Base-by-base conservation (phyloP, 108 stramenopile species). In the Pseudonitzschia multistriata region DNA sequence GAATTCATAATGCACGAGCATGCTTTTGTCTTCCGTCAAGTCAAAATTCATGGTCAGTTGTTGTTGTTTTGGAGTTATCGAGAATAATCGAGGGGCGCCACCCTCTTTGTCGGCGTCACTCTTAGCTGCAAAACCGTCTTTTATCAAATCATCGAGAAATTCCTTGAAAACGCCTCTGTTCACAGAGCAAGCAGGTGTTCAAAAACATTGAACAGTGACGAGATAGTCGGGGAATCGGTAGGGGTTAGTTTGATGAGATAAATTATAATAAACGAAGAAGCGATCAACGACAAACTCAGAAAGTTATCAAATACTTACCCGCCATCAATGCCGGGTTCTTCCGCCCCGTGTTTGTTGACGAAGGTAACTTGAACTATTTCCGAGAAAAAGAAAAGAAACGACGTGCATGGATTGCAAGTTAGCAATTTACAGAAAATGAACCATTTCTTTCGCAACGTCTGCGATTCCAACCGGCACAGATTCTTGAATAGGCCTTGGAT, bases 251-350 rank as follows among this genome's bases (percentile, higher is more conserved):
- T 8, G 8, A 17, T 17, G 8, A 45, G 7, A 10, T 17, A 45
- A 1, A 17, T 17, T 37, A 7, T 37, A 5, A 37, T 37, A 7
- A 37, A 17, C 2, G 17, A 45, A 45, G 42, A 13, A 10, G 7
- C 42, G 42, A 45, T 6, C n/a, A n/a, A n/a, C n/a, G n/a, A n/a
- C 14, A 48, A 48, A 48, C 47, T 17, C 47, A 48, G 29, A 1
- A 25, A 13, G 3, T 5, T 10, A 55, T 5, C n/a, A 8, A 7
- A 5, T 30, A 27, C 54, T 59, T 33, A 30, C 31, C 99, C 99
- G 10, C 98, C 99, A 76, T 99, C 99, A 68, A 99, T 98, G 17
- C 99, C 99, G n/a, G 96, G 91, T 74, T 99, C 99, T 72, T 90
- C 83, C 15, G 81, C 68, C 25, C 97, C 99, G 57, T 97, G 92